phyloP scores from a whole-genome alignment of 768 basidiomycete species.

The Leccinum imitatum region DNA sequence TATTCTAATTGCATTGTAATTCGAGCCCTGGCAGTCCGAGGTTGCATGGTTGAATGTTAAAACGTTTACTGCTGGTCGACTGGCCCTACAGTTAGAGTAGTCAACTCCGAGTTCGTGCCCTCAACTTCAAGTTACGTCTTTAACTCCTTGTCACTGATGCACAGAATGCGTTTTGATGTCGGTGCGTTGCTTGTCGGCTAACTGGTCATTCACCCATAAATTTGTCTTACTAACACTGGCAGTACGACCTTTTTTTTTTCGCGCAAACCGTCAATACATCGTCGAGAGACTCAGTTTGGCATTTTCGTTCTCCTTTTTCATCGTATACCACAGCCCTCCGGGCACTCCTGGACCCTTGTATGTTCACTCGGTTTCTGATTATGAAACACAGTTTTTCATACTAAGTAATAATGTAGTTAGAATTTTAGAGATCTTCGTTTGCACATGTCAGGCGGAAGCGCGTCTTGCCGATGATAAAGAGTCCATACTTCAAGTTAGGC shows the following conservation, averaged over 20 bases:
- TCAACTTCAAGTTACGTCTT: neutral
- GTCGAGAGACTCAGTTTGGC: neutral
- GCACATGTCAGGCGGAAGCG: no score
- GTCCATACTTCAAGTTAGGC: no score
- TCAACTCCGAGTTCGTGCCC: neutral
- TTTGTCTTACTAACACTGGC: no score
- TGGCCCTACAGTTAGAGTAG: neutral
- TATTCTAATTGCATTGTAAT: slow-evolving; percentile 29
- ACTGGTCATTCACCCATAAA: neutral
- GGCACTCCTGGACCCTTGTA: no score
- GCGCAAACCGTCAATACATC: neutral
- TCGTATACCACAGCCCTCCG: no score
- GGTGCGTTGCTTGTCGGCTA: neutral
- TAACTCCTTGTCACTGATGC: neutral
- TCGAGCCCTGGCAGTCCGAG: neutral
- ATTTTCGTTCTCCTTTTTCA: neutral
- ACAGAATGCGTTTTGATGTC: neutral
- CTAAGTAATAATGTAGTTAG: no score
- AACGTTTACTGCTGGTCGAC: neutral
- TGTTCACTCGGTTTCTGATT: no score
- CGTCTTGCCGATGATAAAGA: no score
- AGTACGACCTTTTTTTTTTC: no score
- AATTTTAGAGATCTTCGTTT: no score
- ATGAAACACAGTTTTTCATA: no score
- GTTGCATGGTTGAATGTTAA: neutral